Evolutionary conservation across 345 rosid genomes (phyloP), one percentile per base, ranked within the genome.

Genomic region (Arabidopsis suecica): DNA sequence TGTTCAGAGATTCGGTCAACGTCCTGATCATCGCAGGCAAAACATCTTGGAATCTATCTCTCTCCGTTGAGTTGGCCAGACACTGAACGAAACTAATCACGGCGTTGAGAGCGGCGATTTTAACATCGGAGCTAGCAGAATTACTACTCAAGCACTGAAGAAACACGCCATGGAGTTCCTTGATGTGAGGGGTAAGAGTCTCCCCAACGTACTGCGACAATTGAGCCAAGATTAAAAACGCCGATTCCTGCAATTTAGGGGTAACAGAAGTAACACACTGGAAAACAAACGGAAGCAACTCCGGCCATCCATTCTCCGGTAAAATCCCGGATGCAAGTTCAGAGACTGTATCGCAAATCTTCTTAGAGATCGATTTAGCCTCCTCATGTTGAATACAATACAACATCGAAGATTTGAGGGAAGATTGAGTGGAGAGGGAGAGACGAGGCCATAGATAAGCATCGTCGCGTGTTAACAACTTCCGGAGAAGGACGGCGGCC

Each of bases 1-100:
- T 86, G 76, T 93, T 96, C 47, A 96, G 74, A 0, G 99, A 90
- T 81, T 93, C 95, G 6, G 96, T 91, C 89, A 96, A 84, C 30
- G 99, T 93, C 80, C 82, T 79, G 85, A 96, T 88, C 98, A 96
- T 96, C 22, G 94, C 91, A 2, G 99, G 99, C 45, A 93, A 54
- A 76, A 96, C 79, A 77, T 96, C 99, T 82, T 96, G 99, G 72
- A 96, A 96, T 81, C 99, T 82, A 65, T 96, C 99, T 8, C 99
- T 77, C 60, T 96, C 99, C 1, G 91, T 67, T 0, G 96, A 85
- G 60, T 78, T 87, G 2, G 81, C 75, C 60, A 93, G 61, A 65
- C 96, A 93, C 88, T 96, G 99, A 55, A 96, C 94, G 61, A 93
- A 96, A 79, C 85, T 93, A 51, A 96, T 93, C 20, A 93, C 97